These are phyloP conservation scores for Cystofilobasidium capitatum DNA, from an alignment of 768 basidiomycete genomes.

Conservation along the genomic window DNA sequence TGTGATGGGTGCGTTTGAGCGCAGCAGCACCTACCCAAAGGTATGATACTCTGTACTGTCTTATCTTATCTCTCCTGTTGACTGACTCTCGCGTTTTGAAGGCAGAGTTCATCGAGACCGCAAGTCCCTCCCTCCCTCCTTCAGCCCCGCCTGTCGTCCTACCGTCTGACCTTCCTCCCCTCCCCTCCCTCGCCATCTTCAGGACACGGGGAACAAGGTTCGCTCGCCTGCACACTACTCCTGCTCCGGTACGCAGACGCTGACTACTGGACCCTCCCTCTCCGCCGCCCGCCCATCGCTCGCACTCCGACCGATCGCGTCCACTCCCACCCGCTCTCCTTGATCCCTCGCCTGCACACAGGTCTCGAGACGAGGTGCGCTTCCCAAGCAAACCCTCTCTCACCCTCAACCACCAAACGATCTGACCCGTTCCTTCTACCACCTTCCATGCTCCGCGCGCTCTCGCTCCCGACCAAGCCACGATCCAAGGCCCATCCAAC, in stretches of 20 bases:
- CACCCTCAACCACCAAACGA: neutral
- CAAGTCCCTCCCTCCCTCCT: conserved; percentile 32
- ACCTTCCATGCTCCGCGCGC: neutral
- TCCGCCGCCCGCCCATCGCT: neutral
- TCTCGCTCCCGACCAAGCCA: conserved; percentile 44
- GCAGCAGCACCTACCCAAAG: conserved; percentile 18
- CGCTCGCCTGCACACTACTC: neutral
- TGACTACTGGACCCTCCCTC: neutral
- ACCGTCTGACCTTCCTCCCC: neutral
- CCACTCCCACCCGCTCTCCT: neutral
- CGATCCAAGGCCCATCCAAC: conserved; percentile 86
- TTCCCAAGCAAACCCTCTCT: neutral
- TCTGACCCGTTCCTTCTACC: neutral
- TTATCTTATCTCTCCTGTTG: neutral
- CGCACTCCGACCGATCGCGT: neutral
- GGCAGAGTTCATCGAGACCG: conserved; percentile 81
- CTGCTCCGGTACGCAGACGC: too few species aligned
- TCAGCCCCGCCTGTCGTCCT: neutral
- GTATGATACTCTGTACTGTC: neutral
- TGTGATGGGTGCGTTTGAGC: conserved; percentile 12
- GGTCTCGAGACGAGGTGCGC: conserved; percentile 25
- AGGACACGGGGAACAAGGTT: conserved; percentile 96
- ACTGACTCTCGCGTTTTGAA: conserved; percentile 39
- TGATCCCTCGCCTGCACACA: neutral
- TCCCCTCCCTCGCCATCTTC: conserved; percentile 3